Percentiles rank a stretch among this genome's conserved stretches.
phyloP scores from a whole-genome alignment of 345 rosid species.

The Capsella bursapastoris region DNA sequence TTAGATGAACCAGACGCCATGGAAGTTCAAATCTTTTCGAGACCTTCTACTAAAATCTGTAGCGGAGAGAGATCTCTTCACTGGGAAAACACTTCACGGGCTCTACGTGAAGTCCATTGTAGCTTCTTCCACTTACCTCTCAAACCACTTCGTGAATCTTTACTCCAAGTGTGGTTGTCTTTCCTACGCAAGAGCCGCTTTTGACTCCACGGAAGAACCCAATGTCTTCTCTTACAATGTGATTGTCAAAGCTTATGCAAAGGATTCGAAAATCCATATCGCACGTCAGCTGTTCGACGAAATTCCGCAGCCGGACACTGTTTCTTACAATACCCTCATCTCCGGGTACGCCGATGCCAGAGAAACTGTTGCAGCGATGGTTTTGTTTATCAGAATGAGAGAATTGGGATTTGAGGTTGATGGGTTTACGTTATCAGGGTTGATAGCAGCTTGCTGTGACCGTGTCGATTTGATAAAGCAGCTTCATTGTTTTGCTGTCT shows the following conservation, averaged over 20 bases:
- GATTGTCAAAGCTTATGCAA: conserved; percentile 56
- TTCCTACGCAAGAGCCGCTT: conserved; percentile 55
- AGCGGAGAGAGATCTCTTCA: conserved; percentile 54
- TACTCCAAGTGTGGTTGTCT: conserved; percentile 81
- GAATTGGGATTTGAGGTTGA: conserved; percentile 57
- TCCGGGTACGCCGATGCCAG: conserved; percentile 72
- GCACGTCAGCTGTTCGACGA: conserved; percentile 79
- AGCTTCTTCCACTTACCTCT: conserved; percentile 75
- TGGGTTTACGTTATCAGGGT: conserved; percentile 81
- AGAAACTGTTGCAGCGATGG: conserved; percentile 50
- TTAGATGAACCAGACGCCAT: conserved; percentile 63
- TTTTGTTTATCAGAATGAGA: conserved; percentile 64
- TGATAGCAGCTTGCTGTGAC: conserved; percentile 63
- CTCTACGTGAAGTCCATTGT: conserved; percentile 68
- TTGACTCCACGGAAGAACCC: conserved; percentile 54
- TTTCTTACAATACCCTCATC: conserved; percentile 82
- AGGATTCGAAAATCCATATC: conserved; percentile 48
- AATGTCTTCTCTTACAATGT: conserved; percentile 85
- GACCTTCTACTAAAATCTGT: conserved; percentile 60
- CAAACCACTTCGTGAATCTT: conserved; percentile 88
- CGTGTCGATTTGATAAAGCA: conserved; percentile 55
- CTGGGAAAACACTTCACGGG: conserved; percentile 75
- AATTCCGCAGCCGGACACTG: conserved; percentile 79
- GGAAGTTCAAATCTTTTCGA: conserved; percentile 55
- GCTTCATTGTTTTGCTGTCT: conserved; percentile 68